phyloP scores from a whole-genome alignment of 345 rosid species.

The Laguncularia racemosa region DNA sequence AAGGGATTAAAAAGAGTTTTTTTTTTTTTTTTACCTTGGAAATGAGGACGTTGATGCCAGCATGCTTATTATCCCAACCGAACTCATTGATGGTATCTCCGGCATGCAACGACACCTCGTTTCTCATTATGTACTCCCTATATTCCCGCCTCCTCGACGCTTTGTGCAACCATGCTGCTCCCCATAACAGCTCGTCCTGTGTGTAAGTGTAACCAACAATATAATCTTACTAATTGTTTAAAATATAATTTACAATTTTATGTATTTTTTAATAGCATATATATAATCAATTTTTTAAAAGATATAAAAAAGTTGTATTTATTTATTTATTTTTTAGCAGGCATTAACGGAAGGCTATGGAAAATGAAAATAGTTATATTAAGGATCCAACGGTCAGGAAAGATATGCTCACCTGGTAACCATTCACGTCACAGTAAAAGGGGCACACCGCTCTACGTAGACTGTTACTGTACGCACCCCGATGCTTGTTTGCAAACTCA shows the following conservation, averaged over 20 bases:
- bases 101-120: conserved; percentile 77
- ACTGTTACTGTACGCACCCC: conserved; percentile 79
- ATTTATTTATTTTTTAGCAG: too few relatives aligned
- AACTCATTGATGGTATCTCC: conserved; percentile 86
- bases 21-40: conserved; percentile 89
- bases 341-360: too few relatives aligned
- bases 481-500: conserved; percentile 74
- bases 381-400: conserved; percentile 10
- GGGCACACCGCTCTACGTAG: conserved; percentile 80
- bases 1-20: too few relatives aligned
- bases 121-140: conserved; percentile 71
- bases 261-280: too few relatives aligned
- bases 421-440: conserved; percentile 91
- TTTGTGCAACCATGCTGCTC: conserved; percentile 90
- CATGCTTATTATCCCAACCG: conserved; percentile 96
- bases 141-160: conserved; percentile 68
- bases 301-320: too few relatives aligned
- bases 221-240: too few relatives aligned
- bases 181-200: conserved; percentile 97
- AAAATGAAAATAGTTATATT: too few relatives aligned
- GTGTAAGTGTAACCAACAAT: too few relatives aligned
- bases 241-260: too few relatives aligned
- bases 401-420: conserved; percentile 67
- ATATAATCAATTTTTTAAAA: too few relatives aligned
- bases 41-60: conserved; percentile 91